Evolutionary conservation across 768 basidiomycete species (phyloP).

Genomic region (Agaricus subrufescens): DNA sequence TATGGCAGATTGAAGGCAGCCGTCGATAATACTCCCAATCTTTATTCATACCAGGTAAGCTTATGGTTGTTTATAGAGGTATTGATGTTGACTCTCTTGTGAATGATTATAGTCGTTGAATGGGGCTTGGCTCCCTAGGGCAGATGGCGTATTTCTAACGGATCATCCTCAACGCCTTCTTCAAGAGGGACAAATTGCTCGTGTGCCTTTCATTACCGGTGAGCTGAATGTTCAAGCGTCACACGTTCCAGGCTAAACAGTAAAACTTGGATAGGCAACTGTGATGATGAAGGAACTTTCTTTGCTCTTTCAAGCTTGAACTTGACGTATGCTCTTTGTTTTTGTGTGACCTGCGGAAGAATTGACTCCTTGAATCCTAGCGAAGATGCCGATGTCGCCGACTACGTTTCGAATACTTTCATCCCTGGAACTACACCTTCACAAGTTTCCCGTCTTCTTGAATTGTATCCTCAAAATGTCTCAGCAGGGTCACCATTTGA

Average conservation of each 20-base stretch:
- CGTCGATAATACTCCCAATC: conserved; percentile 35
- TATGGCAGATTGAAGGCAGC: conserved; percentile 36
- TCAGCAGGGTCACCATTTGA: conserved; percentile 44
- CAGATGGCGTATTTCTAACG: conserved; percentile 45
- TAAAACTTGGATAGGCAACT: conserved; percentile 26
- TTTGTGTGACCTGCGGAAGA: neutral
- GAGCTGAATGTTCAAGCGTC: neutral
- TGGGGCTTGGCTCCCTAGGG: conserved; percentile 44
- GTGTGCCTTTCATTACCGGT: conserved; percentile 40
- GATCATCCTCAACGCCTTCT: conserved; percentile 39
- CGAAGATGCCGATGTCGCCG: conserved; percentile 15
- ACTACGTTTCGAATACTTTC: conserved; percentile 22
- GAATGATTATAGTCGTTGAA: conserved; percentile 28
- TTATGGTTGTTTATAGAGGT: neutral
- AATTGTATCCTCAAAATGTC: conserved; percentile 30
- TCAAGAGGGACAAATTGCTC: conserved; percentile 36
- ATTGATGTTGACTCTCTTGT: neutral
- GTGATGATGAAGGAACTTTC: conserved; percentile 51
- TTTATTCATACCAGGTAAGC: conserved; percentile 38
- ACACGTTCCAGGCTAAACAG: neutral
- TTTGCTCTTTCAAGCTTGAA: conserved; percentile 40
- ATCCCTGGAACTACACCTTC: conserved; percentile 16
- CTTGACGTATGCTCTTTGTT: conserved; percentile 28
- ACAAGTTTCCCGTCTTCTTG: conserved; percentile 16
- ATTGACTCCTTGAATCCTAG: neutral